Base-by-base conservation (phyloP, 2,329 filamentous ascomycete species). In the Phoma sp. region DNA sequence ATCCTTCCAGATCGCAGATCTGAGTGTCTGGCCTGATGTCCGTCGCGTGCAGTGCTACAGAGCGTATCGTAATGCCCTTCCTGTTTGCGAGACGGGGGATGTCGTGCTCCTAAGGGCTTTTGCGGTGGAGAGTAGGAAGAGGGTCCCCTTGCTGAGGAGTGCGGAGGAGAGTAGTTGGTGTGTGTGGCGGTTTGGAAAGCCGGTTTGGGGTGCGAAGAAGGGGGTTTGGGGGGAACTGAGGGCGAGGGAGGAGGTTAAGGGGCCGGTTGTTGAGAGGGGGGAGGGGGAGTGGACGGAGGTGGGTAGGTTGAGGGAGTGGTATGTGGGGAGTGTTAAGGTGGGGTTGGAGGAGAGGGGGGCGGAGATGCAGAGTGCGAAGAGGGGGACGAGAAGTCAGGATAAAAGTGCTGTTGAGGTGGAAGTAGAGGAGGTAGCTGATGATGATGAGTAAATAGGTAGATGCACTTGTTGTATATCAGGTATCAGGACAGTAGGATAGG, bases 91-190 rank as follows among this genome's bases (percentile, higher is more conserved):
- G 0, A 50, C 58, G 0, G 80, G 80, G 20, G 80, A 82, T 34
- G 71, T 80, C 0, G 63, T 82, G 0, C 56, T 82, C 20, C 65
- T 81, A 3, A 69, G 79, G 4, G 66, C 61, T 0, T 81, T 82
- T 39, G 55, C 46, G 0, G 79, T 81, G n/a, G 76, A 74, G 61
- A 76, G 71, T 12, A 56, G 70, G 14, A 76, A 77, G 40, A 61
- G 68, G n/a, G 68, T 42, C 64, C 67, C 60, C 14, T 55, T 47
- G 37, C 42, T 82, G 7, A 45, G 76, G 7, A 80, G 76, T 28
- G 69, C 65, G 1, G 78, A 79, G 5, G 72, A 75, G 40, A 78
- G 76, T 47, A 71, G 69, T 2, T 82, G 80, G 80, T 80, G 77
- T 51, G 79, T 81, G 2, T 82, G 79, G 77, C 66, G 76, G 4